Evolutionary conservation across 2,329 filamentous ascomycete species (phyloP).

Genomic region (Fusarium proliferatum): DNA sequence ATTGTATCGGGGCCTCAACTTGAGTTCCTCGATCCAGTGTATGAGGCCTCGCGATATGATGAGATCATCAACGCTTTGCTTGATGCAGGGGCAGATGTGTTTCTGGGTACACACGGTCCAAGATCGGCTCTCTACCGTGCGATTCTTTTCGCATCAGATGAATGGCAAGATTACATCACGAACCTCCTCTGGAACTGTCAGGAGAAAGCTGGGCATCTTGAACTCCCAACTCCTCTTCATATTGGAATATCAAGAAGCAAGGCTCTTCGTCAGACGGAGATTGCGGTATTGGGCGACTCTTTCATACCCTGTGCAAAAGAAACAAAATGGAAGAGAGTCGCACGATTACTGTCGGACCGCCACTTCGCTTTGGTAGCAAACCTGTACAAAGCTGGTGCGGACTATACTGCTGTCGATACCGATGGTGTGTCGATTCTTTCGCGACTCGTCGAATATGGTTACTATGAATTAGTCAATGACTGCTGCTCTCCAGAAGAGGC

Average conservation of each 20-base stretch:
- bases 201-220: not conserved
- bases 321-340: constrained; percentile 11
- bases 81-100: constrained; percentile 10
- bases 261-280: constrained; percentile 28
- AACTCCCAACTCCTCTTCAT: not conserved
- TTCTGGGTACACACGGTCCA: not conserved
- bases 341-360: not conserved
- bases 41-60: constrained; percentile 14
- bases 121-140: constrained; percentile 9
- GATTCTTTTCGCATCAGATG: constrained; percentile 17
- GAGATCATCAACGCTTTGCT: constrained; percentile 25
- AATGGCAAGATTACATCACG: constrained; percentile 20
- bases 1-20: not conserved
- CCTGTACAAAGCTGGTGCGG: constrained; percentile 18
- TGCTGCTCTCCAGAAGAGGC: constrained; percentile 22
- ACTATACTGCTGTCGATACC: not conserved
- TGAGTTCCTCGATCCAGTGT: not conserved
- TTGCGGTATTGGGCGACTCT: not conserved
- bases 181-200: constrained; percentile 15
- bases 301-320: not conserved
- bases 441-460: constrained; percentile 11
- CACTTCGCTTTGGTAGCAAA: constrained; percentile 22
- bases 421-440: not conserved
- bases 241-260: not conserved
- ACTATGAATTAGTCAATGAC: constrained; percentile 21